Evolutionary conservation across 2,329 filamentous ascomycete species (phyloP), one percentile per base, ranked within the genome.

Genomic region (Berkeleyomyces basicola): DNA sequence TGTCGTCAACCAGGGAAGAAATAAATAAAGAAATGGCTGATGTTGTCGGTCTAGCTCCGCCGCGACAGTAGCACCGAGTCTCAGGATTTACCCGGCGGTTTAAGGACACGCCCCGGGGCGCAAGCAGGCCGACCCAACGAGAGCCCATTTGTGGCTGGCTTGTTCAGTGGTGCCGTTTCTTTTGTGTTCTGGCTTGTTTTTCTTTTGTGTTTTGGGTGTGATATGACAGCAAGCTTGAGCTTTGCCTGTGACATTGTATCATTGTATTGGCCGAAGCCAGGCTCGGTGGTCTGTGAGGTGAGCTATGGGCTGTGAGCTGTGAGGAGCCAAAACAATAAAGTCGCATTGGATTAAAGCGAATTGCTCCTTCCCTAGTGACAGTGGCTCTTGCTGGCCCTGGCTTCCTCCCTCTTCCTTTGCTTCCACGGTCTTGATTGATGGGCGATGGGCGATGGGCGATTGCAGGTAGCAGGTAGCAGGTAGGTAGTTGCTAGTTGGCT

Each of bases 371-470:
- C 46, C 59, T 53, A 40, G 44, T 44, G 47, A 47, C 49, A 51
- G 59, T 49, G 46, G 59, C 44, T 43, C 14, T 53, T 40, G 11
- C 10, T 61, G 59, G 59, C 59, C 39, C 39, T 51, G 59, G 46
- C 47, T 55, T 49, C 47, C 40, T 61, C 47, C 49, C 36, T 55
- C 47, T 55, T 61, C 49, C 59, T 55, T 16, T 39, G 46, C 23
- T 23, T 23, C 23, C 23, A 23, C 23, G 23, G 23, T 23, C 23
- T 23, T 23, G 23, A 23, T 23, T 23, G 23, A 23, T 23, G 23
- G 23, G 23, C 23, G 23, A 23, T 23, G 23, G 23, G 23, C 23
- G 23, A 23, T 23, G 23, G 2, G 23, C 23, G 23, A 23, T 23
- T 23, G 23, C 23, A 23, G 23, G 23, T 23, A 23, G 23, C 23